Conservation (phyloP, 768 basidiomycete species). For the Favolaschia claudopus region DNA sequence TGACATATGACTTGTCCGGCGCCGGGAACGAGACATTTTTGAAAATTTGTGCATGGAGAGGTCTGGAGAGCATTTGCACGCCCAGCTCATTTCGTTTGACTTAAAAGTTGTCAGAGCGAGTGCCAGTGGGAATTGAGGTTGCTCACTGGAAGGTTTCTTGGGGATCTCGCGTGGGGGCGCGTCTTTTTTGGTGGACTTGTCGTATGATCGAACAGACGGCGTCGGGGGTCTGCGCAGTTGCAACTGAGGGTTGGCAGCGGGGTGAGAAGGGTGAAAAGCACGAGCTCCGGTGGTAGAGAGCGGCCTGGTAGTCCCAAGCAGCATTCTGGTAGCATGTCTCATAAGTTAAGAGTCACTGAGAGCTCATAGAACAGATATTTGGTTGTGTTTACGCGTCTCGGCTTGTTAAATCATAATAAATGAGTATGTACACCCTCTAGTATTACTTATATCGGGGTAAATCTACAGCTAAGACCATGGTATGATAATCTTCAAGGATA, state of each 20-base stretch:
- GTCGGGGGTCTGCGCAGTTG: constrained; percentile 4
- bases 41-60: constrained; percentile 87
- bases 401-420: too few species aligned
- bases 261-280: constrained; percentile 7
- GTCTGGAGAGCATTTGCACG: constrained; percentile 89
- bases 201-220: background rate
- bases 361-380: too few species aligned
- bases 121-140: background rate
- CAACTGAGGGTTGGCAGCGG: background rate
- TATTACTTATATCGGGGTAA: too few species aligned
- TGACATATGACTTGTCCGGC: constrained; percentile 66
- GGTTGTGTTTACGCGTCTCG: too few species aligned
- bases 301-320: constrained; percentile 9
- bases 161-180: background rate
- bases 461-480: too few species aligned
- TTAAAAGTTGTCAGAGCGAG: constrained; percentile 28
- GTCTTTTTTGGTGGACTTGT: background rate
- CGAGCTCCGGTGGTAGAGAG: constrained; percentile 14
- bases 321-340: too few species aligned
- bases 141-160: constrained; percentile 17
- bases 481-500: too few species aligned
- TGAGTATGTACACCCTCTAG: too few species aligned
- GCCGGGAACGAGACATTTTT: constrained; percentile 67
- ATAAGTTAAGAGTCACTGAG: too few species aligned
- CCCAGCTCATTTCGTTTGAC: constrained; percentile 86